phyloP scores from a whole-genome alignment of 2,329 filamentous ascomycete species.

The Coccinonectria pachysandricola region DNA sequence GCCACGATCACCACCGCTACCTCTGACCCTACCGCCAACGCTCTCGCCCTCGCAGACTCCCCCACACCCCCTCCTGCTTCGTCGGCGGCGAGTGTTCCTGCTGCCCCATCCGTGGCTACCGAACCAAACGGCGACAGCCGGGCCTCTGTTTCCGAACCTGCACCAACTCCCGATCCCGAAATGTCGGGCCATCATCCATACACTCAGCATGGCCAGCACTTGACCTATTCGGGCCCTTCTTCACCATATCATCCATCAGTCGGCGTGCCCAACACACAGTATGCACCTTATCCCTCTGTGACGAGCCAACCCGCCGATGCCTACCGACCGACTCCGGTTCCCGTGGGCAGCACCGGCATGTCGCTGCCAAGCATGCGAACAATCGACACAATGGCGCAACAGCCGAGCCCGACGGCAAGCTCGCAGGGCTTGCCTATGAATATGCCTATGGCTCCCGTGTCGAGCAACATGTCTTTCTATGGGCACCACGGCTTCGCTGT shows the following conservation, averaged over 20 bases:
- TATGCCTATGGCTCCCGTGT: slow-evolving; percentile 19
- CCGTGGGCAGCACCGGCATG: slow-evolving; percentile 21
- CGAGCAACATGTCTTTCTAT: slow-evolving; percentile 33
- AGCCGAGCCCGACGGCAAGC: slow-evolving; percentile 20
- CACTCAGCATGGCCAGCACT: slow-evolving; percentile 19
- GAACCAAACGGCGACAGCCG: slow-evolving; percentile 24
- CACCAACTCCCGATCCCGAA: slow-evolving; percentile 14
- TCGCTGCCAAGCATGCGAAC: slow-evolving; percentile 32
- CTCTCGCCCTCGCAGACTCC: slow-evolving; percentile 8
- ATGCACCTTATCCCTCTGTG: slow-evolving; percentile 21
- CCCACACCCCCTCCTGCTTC: neutral
- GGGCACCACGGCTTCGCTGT: slow-evolving; percentile 26
- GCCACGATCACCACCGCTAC: slow-evolving; percentile 5
- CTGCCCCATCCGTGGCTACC: slow-evolving; percentile 10
- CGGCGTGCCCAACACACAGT: slow-evolving; percentile 17
- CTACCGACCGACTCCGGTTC: slow-evolving; percentile 19
- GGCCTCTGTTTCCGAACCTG: slow-evolving; percentile 17
- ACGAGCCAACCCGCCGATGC: slow-evolving; percentile 18
- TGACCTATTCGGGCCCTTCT: slow-evolving; percentile 19
- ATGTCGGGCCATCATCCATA: slow-evolving; percentile 25
- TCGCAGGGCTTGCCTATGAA: slow-evolving; percentile 27
- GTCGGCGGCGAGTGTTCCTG: slow-evolving; percentile 9
- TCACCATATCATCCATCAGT: slow-evolving; percentile 14
- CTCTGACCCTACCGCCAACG: slow-evolving; percentile 7
- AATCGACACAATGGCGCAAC: slow-evolving; percentile 25